These are phyloP conservation scores for Pythium aphanidermatum DNA, from an alignment of 352 stramenopile species.

Conservation along the genomic window DNA sequence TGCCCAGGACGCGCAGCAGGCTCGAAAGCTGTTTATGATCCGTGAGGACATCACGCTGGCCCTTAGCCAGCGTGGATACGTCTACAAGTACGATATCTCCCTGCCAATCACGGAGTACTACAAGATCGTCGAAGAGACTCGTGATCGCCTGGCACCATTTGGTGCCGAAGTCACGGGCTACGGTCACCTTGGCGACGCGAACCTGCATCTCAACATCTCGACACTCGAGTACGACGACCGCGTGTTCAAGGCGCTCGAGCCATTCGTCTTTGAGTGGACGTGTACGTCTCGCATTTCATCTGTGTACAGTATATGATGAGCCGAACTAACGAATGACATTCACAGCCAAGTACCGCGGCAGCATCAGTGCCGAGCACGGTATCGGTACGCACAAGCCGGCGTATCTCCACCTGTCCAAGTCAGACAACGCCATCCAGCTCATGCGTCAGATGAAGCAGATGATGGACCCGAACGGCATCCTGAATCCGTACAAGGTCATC, in stretches of 20 bases:
- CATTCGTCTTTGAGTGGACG: constrained; percentile 82
- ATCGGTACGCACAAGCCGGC: constrained; percentile 93
- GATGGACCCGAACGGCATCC: constrained; percentile 94
- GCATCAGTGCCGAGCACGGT: constrained; percentile 97
- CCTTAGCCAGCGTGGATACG: constrained; percentile 79
- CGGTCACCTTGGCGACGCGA: constrained; percentile 95
- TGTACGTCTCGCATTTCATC: constrained; percentile 30
- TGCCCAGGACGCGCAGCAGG: constrained; percentile 89
- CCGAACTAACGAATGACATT: too few relatives aligned
- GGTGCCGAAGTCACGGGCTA: constrained; percentile 80
- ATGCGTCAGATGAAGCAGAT: constrained; percentile 93
- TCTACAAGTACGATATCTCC: constrained; percentile 98
- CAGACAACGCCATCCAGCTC: constrained; percentile 64
- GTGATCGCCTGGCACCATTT: constrained; percentile 34
- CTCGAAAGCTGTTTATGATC: constrained; percentile 91
- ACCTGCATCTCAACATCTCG: constrained; percentile 96
- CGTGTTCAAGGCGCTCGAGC: constrained; percentile 59
- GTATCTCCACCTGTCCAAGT: constrained; percentile 86
- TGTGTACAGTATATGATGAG: too few relatives aligned
- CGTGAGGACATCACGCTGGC: constrained; percentile 92
- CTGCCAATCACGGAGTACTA: constrained; percentile 91
- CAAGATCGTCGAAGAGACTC: constrained; percentile 81
- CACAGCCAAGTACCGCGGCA: constrained; percentile 78
- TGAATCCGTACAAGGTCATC: constrained; percentile 96
- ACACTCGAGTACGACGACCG: constrained; percentile 60